Conservation (phyloP, 306 rosid species). For the Pachyrhizus erosus region DNA sequence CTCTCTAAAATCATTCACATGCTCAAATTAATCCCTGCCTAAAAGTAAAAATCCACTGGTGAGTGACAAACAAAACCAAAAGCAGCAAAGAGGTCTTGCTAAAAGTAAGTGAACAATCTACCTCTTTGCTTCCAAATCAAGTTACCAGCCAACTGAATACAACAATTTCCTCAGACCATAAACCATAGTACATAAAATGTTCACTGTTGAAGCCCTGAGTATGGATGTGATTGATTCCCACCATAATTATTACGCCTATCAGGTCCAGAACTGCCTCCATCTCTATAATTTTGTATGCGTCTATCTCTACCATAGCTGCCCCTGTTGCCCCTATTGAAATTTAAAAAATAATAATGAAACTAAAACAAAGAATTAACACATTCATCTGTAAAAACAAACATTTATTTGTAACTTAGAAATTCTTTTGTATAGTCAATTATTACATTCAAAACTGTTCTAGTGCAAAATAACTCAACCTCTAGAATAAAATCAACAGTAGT, state of each 20-base stretch:
- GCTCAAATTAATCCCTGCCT: constrained; percentile 76
- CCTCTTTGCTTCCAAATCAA: constrained; percentile 92
- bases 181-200: constrained; percentile 83
- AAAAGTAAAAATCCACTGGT: constrained; percentile 65
- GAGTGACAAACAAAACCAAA: constrained; percentile 49
- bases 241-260: constrained; percentile 84
- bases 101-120: constrained; percentile 87
- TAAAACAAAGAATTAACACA: background rate
- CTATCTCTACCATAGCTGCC: constrained; percentile 98
- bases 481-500: background rate
- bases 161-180: constrained; percentile 75
- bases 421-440: background rate
- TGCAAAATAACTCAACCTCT: background rate
- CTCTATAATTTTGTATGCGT: constrained; percentile 87
- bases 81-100: constrained; percentile 83
- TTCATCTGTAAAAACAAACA: background rate
- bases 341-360: background rate
- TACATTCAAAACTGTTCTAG: background rate
- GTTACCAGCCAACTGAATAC: constrained; percentile 74
- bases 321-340: constrained; percentile 69
- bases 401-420: background rate
- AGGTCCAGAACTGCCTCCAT: constrained; percentile 82
- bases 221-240: constrained; percentile 90
- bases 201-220: constrained; percentile 62
- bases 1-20: constrained; percentile 94